Conservation (phyloP, 257 asterid genomes). For the Eustoma russellianum region DNA sequence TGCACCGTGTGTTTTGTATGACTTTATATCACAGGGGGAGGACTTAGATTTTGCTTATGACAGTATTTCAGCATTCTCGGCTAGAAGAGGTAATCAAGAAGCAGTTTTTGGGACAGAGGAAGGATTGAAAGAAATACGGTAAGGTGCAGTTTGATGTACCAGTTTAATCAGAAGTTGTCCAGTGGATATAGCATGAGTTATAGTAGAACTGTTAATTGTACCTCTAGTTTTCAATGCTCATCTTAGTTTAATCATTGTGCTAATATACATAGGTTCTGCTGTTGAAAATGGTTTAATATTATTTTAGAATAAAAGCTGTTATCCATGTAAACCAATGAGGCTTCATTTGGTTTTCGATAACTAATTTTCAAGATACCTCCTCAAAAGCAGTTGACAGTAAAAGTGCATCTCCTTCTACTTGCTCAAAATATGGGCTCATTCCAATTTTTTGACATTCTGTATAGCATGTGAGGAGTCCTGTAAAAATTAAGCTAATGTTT, state of each 20-base stretch:
- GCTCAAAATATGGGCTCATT: too few species aligned
- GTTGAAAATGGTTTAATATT: not conserved
- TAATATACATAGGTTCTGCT: not conserved
- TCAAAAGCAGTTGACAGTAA: too few species aligned
- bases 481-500: too few species aligned
- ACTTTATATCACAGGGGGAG: conserved; percentile 57
- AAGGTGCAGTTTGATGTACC: conserved; percentile 1
- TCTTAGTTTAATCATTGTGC: not conserved
- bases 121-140: conserved; percentile 96
- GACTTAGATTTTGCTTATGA: conserved; percentile 96
- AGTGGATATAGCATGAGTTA: not conserved
- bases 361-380: too few species aligned
- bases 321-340: too few species aligned
- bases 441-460: too few species aligned
- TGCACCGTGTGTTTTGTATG: not conserved
- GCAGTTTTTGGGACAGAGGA: conserved; percentile 98
- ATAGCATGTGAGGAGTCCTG: too few species aligned
- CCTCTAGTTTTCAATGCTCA: not conserved
- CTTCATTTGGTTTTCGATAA: too few species aligned
- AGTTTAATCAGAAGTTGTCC: not conserved
- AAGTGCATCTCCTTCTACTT: too few species aligned
- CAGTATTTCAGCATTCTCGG: conserved; percentile 96
- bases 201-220: not conserved
- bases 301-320: not conserved
- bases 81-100: conserved; percentile 94